Percentiles rank a stretch among this genome's conserved stretches.
Evolutionary conservation across 163 green algal genomes (phyloP).

Genomic region (Scenedesmus sp.): DNA sequence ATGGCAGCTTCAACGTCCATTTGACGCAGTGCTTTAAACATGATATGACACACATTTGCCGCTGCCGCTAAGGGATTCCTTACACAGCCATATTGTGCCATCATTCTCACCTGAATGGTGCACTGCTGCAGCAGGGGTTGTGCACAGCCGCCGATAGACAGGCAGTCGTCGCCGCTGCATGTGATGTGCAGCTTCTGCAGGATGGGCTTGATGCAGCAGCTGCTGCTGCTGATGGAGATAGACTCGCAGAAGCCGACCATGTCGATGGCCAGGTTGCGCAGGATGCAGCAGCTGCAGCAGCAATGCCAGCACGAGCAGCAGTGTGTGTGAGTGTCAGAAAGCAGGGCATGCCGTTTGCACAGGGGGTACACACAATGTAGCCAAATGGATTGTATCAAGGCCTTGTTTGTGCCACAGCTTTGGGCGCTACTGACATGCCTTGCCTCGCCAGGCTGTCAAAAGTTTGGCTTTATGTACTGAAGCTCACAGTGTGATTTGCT

Average conservation of each 20-base stretch:
- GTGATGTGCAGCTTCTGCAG: conserved; percentile 7
- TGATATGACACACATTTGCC: no score
- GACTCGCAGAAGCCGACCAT: conserved; percentile 80
- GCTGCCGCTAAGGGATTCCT: no score
- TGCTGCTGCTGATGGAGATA: conserved; percentile 52
- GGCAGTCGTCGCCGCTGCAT: conserved; percentile 35
- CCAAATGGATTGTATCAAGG: neutral
- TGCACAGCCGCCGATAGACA: neutral
- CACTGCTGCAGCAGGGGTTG: conserved; percentile 36
- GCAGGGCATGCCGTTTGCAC: neutral
- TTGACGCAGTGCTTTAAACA: no score
- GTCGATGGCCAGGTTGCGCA: conserved; percentile 75
- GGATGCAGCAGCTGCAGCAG: conserved; percentile 53
- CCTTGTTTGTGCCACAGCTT: neutral
- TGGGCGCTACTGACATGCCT: neutral
- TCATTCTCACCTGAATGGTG: conserved; percentile 14
- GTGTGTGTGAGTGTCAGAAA: neutral
- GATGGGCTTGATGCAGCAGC: conserved; percentile 14
- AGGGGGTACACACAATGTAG: neutral
- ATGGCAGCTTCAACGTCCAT: neutral
- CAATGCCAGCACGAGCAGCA: neutral
- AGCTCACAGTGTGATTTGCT: no score
- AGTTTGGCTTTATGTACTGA: no score
- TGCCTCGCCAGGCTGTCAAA: no score
- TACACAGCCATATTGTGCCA: no score